Conservation (phyloP, 78 protist genomes). For the Anaeramoeba ignava region DNA sequence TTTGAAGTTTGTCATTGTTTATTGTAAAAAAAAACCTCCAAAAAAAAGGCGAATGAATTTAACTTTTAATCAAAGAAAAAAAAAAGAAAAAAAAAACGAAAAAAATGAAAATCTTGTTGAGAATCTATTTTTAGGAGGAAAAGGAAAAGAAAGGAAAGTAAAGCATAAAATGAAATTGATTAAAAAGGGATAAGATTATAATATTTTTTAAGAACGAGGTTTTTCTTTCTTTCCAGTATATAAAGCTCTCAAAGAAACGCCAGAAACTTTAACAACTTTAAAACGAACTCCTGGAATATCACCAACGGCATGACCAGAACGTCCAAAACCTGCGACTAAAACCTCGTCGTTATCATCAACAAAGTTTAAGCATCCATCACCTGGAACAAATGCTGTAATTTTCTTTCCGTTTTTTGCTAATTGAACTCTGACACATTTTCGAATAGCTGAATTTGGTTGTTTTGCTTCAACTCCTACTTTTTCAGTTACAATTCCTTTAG, state of each 20-base stretch:
- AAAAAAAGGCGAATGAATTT: not conserved
- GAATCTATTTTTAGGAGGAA: not conserved
- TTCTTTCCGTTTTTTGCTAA: conserved; percentile 99
- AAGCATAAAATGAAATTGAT: not conserved
- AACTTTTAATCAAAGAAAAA: too few relatives aligned
- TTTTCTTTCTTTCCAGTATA: conserved; percentile 56
- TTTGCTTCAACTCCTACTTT: conserved; percentile 98
- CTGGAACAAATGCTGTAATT: conserved; percentile 98
- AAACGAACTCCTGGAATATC: conserved; percentile 99
- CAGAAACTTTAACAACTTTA: conserved; percentile 92
- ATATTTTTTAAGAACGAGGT: conserved; percentile 26
- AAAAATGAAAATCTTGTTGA: not conserved
- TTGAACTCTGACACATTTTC: conserved; percentile 99
- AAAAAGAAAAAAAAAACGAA: not conserved
- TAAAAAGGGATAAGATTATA: not conserved
- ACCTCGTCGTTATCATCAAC: conserved; percentile 98
- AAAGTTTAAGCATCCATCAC: conserved; percentile 97
- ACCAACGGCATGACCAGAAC: conserved; percentile 98
- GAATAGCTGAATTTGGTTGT: conserved; percentile 99
- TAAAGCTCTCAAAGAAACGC: conserved; percentile 73
- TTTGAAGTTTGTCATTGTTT: not conserved
- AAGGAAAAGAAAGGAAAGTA: conserved; percentile 6
- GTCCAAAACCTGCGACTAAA: conserved; percentile 99
- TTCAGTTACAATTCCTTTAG: conserved; percentile 96
- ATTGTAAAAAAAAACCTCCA: not conserved